Evolutionary conservation across 371 early-diverging fungal species (phyloP).

Genomic region (Mucor velutinosus): DNA sequence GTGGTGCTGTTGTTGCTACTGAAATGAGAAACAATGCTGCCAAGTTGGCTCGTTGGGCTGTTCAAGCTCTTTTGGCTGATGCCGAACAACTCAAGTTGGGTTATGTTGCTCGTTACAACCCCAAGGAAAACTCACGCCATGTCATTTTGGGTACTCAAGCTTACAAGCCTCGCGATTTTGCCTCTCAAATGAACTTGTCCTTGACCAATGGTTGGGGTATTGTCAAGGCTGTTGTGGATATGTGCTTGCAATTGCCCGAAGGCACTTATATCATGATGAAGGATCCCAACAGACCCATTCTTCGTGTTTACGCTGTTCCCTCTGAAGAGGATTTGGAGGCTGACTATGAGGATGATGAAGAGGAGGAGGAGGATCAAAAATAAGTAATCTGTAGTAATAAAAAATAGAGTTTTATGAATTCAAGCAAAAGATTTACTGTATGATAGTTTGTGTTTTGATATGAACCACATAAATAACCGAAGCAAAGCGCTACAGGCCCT

Average conservation of each 20-base stretch:
- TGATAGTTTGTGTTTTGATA: no score
- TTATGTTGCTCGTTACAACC: conserved; percentile 76
- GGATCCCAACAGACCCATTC: conserved; percentile 93
- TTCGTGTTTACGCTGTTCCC: conserved; percentile 81
- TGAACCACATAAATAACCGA: no score
- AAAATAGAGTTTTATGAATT: no score
- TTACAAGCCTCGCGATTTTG: conserved; percentile 92
- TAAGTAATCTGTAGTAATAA: not conserved
- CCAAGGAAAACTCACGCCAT: conserved; percentile 85
- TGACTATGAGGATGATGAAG: conserved; percentile 56
- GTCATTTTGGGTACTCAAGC: conserved; percentile 82
- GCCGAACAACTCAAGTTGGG: conserved; percentile 93
- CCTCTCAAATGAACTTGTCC: conserved; percentile 86
- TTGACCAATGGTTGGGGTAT: conserved; percentile 94
- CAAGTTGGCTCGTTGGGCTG: conserved; percentile 94
- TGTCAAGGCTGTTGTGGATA: conserved; percentile 88
- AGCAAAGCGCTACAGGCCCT: no score
- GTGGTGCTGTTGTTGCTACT: conserved; percentile 95
- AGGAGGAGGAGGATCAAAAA: conserved; percentile 34
- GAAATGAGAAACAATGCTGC: conserved; percentile 98
- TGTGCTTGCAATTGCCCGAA: conserved; percentile 83
- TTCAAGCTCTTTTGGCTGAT: conserved; percentile 87
- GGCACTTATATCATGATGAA: conserved; percentile 94
- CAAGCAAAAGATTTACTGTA: no score
- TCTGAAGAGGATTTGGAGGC: conserved; percentile 66